Conservation (phyloP, 176 grass and related monocot genomes). For the Oryza meyeriana region DNA sequence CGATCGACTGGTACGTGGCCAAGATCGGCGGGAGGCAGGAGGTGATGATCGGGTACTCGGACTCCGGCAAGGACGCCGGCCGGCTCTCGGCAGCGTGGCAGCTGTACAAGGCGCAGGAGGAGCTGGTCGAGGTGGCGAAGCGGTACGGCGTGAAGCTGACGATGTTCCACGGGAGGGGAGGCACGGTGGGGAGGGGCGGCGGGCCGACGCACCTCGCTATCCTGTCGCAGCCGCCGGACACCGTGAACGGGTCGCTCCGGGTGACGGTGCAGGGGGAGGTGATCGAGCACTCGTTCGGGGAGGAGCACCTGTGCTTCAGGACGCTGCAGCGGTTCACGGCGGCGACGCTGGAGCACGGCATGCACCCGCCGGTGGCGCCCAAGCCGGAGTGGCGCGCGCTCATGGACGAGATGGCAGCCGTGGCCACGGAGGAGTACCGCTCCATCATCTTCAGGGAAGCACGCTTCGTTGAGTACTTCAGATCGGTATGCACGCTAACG, state of each 20-base stretch:
- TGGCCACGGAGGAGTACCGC: conserved; percentile 72
- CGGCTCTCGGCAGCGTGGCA: conserved; percentile 80
- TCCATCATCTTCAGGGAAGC: conserved; percentile 63
- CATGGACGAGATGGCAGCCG: conserved; percentile 77
- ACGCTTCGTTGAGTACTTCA: conserved; percentile 83
- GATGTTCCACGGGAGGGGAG: conserved; percentile 77
- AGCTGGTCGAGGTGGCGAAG: conserved; percentile 65
- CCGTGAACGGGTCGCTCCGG: conserved; percentile 73
- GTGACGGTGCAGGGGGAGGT: conserved; percentile 93
- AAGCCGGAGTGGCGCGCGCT: conserved; percentile 78
- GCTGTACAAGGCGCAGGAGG: conserved; percentile 80
- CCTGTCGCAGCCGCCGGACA: conserved; percentile 86
- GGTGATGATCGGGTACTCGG: conserved; percentile 93
- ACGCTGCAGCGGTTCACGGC: conserved; percentile 81
- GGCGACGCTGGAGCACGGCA: conserved; percentile 88
- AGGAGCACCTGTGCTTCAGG: conserved; percentile 78
- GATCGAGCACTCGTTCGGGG: conserved; percentile 78
- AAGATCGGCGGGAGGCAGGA: conserved; percentile 73
- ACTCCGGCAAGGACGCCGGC: conserved; percentile 93
- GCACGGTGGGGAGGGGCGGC: conserved; percentile 79
- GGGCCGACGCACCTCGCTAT: conserved; percentile 84
- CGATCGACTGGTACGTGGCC: conserved; percentile 68
- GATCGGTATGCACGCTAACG: conserved; percentile 52
- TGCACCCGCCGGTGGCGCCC: conserved; percentile 67
- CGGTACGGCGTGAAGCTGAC: conserved; percentile 66